Conservation (phyloP, 1,139 yeast species). For the Geotrichum aggregatum region DNA sequence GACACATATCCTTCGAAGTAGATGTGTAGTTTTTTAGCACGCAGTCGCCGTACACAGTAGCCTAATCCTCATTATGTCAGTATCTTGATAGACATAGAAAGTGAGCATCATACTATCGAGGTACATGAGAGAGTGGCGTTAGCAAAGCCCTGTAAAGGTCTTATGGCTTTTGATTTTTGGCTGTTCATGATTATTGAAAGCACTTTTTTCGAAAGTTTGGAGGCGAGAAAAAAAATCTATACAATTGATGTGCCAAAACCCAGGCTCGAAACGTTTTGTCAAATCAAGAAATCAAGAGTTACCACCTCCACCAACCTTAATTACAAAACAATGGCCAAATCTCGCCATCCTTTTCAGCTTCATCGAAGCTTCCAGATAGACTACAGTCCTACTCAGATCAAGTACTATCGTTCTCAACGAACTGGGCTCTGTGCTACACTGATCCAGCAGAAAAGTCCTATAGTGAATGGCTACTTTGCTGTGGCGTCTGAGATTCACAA, state of each 20-base stretch:
- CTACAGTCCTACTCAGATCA: slow-evolving; percentile 39
- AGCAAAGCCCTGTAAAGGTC: slow-evolving; percentile 21
- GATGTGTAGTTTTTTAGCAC: slow-evolving; percentile 53
- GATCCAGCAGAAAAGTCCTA: slow-evolving; percentile 77
- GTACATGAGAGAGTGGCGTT: slow-evolving; percentile 24
- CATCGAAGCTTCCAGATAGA: slow-evolving; percentile 17
- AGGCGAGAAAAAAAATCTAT: no score
- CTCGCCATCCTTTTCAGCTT: slow-evolving; percentile 20
- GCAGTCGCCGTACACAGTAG: slow-evolving; percentile 55
- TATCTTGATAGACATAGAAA: neutral
- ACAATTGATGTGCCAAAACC: no score
- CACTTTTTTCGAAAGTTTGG: no score
- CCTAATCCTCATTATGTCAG: slow-evolving; percentile 12
- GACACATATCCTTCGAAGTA: slow-evolving; percentile 54
- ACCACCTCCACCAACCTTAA: neutral
- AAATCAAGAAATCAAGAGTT: neutral
- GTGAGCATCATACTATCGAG: slow-evolving; percentile 19
- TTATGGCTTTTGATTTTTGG: neutral
- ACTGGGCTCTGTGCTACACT: slow-evolving; percentile 82
- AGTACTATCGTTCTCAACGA: slow-evolving; percentile 66
- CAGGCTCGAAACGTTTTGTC: no score
- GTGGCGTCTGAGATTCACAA: slow-evolving; percentile 87
- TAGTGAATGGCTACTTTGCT: slow-evolving; percentile 89
- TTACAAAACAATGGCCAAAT: slow-evolving; percentile 2
- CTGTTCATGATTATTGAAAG: slow-evolving; percentile 2